A percentile compares a stretch with the other conserved stretches of the same genome.
These are phyloP conservation scores for Fusarium luffae DNA, from an alignment of 2,329 filamentous ascomycete genomes.

Conservation along the genomic window DNA sequence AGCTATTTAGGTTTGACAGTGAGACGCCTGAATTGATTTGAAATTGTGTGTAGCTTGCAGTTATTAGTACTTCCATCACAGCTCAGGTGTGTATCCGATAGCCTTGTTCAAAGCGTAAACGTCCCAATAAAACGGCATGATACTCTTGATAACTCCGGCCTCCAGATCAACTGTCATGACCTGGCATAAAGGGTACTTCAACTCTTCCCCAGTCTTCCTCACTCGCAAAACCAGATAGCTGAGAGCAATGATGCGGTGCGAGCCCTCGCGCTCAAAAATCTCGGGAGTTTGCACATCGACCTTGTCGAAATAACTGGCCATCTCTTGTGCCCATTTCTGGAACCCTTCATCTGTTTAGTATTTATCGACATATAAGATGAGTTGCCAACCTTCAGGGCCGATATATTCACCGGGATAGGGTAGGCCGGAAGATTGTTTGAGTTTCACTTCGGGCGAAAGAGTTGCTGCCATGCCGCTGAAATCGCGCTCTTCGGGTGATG, in stretches of 20 bases:
- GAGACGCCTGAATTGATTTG: too few species aligned
- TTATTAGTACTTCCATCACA: neutral
- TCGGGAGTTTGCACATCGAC: slow-evolving; percentile 48
- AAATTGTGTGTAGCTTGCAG: too few species aligned
- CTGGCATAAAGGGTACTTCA: slow-evolving; percentile 48
- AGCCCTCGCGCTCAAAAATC: slow-evolving; percentile 48
- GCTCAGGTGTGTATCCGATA: slow-evolving; percentile 28
- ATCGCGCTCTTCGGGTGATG: slow-evolving; percentile 45
- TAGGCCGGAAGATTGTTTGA: slow-evolving; percentile 50
- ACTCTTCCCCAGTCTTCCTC: slow-evolving; percentile 47
- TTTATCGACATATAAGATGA: neutral
- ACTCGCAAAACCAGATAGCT: slow-evolving; percentile 45
- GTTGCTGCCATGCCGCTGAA: slow-evolving; percentile 47
- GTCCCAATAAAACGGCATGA: slow-evolving; percentile 53
- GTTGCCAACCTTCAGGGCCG: slow-evolving; percentile 35
- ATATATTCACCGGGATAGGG: slow-evolving; percentile 49
- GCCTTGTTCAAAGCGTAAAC: slow-evolving; percentile 43
- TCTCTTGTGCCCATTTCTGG: slow-evolving; percentile 47
- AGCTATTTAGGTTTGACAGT: too few species aligned
- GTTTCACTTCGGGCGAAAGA: slow-evolving; percentile 41
- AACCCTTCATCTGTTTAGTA: slow-evolving; percentile 33
- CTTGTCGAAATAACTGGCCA: slow-evolving; percentile 45
- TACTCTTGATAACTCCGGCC: slow-evolving; percentile 46
- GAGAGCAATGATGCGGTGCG: slow-evolving; percentile 45
- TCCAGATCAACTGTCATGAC: slow-evolving; percentile 49